A percentile compares a stretch with the other conserved stretches of the same genome.
Evolutionary conservation across 768 basidiomycete species (phyloP).

Genomic region (Hirschioporus abietinus): DNA sequence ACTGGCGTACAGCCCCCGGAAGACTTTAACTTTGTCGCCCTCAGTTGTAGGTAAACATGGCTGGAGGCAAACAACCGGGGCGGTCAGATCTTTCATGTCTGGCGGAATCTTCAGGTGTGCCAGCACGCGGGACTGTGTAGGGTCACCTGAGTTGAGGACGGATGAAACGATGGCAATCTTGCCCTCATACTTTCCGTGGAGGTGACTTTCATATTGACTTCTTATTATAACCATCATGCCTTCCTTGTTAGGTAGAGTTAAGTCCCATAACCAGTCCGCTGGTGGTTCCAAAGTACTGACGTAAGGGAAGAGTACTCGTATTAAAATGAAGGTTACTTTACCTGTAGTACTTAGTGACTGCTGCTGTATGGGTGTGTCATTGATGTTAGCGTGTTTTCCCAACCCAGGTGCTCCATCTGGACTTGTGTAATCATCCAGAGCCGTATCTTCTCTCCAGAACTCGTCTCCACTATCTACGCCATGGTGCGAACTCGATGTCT

Average conservation of each 20-base stretch:
- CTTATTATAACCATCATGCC: not conserved
- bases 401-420: no score
- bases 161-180: not conserved
- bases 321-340: not conserved
- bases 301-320: not conserved
- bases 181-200: no score
- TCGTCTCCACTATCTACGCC: no score
- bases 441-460: no score
- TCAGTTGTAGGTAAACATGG: not conserved
- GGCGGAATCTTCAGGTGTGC: not conserved
- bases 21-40: not conserved
- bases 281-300: not conserved
- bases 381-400: no score
- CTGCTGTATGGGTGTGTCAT: no score
- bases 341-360: not conserved
- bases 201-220: not conserved
- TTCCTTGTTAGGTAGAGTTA: not conserved
- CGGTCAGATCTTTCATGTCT: not conserved
- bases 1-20: not conserved
- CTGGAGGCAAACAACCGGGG: not conserved
- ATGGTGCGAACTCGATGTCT: no score
- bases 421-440: no score
- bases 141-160: not conserved
- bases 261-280: not conserved
- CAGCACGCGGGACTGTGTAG: not conserved